These are phyloP conservation scores for Saturnispora saitoi DNA, from an alignment of 805 yeast genomes.

Conservation along the genomic window DNA sequence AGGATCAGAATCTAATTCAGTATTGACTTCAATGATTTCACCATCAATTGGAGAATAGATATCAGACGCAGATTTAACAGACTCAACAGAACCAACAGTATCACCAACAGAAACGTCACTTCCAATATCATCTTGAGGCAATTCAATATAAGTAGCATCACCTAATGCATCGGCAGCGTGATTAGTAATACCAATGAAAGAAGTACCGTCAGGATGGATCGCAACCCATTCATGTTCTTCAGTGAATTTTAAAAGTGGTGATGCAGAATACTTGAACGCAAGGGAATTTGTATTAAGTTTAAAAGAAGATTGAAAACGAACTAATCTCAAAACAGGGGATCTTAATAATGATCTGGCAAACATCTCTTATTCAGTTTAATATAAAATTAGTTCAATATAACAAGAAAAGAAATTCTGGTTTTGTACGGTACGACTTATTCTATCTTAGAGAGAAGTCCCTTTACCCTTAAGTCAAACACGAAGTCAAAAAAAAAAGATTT, in stretches of 20 bases:
- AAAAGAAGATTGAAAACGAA: slow-evolving; percentile 17
- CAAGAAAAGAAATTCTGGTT: neutral
- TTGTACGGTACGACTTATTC: neutral
- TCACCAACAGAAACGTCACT: slow-evolving; percentile 55
- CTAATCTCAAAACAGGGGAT: slow-evolving; percentile 15
- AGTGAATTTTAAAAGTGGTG: slow-evolving; percentile 61
- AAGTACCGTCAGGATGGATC: slow-evolving; percentile 68
- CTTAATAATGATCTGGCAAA: slow-evolving; percentile 11
- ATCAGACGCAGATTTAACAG: slow-evolving; percentile 91
- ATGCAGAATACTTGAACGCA: slow-evolving; percentile 27
- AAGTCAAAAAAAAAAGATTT: neutral
- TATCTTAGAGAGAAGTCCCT: no score
- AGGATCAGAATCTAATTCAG: slow-evolving; percentile 57
- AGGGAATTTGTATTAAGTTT: slow-evolving; percentile 26
- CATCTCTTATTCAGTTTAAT: slow-evolving; percentile 2
- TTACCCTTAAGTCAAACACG: neutral
- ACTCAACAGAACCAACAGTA: slow-evolving; percentile 85
- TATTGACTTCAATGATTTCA: slow-evolving; percentile 64
- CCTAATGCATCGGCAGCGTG: slow-evolving; percentile 97
- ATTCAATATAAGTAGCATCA: slow-evolving; percentile 89
- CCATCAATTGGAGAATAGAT: slow-evolving; percentile 85
- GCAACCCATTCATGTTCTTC: slow-evolving; percentile 95
- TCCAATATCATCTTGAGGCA: slow-evolving; percentile 44
- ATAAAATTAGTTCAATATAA: neutral
- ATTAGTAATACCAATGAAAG: slow-evolving; percentile 84